Evolutionary conservation across 2,329 filamentous ascomycete species (phyloP).

Genomic region (Chaetoscypha palmicola): DNA sequence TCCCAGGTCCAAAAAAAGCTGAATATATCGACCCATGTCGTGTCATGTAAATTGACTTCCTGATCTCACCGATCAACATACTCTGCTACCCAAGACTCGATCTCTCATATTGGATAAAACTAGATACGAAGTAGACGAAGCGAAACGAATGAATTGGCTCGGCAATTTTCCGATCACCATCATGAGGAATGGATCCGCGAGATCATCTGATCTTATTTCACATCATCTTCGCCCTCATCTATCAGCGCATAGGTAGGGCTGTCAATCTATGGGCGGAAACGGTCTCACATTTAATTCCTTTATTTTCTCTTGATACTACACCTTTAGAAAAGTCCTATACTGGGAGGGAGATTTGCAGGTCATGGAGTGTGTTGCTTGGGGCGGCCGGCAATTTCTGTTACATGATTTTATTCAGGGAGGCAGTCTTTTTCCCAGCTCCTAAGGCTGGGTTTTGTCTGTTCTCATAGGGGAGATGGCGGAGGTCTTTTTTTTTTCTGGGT

Average conservation of each 20-base stretch:
- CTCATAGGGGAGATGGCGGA: conserved; percentile 17
- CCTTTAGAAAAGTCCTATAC: neutral
- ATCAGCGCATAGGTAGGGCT: neutral
- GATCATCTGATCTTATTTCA: conserved; percentile 6
- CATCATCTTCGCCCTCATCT: conserved; percentile 1
- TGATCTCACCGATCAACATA: neutral
- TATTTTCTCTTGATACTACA: conserved; percentile 23
- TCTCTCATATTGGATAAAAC: conserved; percentile 6
- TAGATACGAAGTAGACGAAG: conserved; percentile 6
- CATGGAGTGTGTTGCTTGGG: conserved; percentile 3
- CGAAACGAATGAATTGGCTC: conserved; percentile 8
- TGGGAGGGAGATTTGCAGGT: conserved; percentile 3
- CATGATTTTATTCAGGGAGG: conserved; percentile 31
- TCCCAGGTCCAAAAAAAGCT: conserved; percentile 27
- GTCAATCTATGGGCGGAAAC: conserved; percentile 10
- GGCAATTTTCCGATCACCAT: conserved; percentile 10
- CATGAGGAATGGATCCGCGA: conserved; percentile 11
- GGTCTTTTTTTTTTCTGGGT: conserved; percentile 3
- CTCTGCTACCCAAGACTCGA: conserved; percentile 1
- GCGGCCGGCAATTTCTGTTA: conserved; percentile 18
- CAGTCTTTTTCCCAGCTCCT: conserved; percentile 38
- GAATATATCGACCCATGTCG: conserved; percentile 17
- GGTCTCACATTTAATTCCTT: conserved; percentile 7
- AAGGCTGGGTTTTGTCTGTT: conserved; percentile 25
- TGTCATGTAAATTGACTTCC: conserved; percentile 20